phyloP scores from a whole-genome alignment of 2,329 filamentous ascomycete genomes.

The Xylaria sp. region DNA sequence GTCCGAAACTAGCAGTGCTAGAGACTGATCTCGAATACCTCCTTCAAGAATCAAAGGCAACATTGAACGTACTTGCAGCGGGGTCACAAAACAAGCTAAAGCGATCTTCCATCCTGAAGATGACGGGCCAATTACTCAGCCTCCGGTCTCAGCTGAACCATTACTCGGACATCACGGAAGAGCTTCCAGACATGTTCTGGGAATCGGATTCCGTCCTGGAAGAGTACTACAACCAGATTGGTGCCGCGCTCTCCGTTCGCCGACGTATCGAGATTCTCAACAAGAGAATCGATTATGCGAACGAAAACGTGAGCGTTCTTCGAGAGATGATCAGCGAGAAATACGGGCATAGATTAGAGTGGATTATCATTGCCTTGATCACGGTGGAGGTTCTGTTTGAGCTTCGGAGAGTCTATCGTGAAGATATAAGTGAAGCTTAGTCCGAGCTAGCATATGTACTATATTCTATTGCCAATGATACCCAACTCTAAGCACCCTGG shows the following conservation, averaged over 20 bases:
- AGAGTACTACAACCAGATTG: conserved; percentile 93
- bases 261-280: conserved; percentile 91
- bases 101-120: conserved; percentile 82
- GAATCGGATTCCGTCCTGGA: conserved; percentile 93
- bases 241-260: conserved; percentile 86
- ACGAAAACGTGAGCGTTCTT: conserved; percentile 89
- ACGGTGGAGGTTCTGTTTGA: conserved; percentile 91
- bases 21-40: conserved; percentile 84
- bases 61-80: conserved; percentile 71
- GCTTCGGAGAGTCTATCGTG: conserved; percentile 51
- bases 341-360: conserved; percentile 85
- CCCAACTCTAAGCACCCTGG: conserved; percentile 28
- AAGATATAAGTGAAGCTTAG: conserved; percentile 31
- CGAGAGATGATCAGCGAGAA: conserved; percentile 89
- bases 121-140: conserved; percentile 89
- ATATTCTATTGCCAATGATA: conserved; percentile 21
- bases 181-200: conserved; percentile 96
- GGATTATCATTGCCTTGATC: conserved; percentile 95
- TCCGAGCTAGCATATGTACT: conserved; percentile 13
- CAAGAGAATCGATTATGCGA: conserved; percentile 97
- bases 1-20: conserved; percentile 90
- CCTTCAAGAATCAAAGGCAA: conserved; percentile 83
- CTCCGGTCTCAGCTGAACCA: conserved; percentile 93
- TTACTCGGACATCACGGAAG: conserved; percentile 95
- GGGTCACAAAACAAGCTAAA: conserved; percentile 69